Evolutionary conservation across 139 green algal genomes (phyloP).

Genomic region (Zygnema circumcarinatum): DNA sequence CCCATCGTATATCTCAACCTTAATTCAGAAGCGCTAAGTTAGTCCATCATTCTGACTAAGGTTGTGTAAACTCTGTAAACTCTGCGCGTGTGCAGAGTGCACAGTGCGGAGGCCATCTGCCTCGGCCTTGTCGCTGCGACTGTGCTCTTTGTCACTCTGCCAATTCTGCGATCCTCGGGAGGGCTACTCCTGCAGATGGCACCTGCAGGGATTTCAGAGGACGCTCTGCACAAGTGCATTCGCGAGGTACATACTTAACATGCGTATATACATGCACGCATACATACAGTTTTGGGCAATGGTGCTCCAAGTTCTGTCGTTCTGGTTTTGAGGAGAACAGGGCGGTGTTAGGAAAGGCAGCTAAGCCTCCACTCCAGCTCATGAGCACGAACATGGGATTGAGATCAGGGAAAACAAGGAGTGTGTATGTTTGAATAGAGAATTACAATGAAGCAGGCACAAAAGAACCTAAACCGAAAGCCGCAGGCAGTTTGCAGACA

Average conservation of each 20-base stretch:
- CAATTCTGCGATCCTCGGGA: constrained; percentile 39
- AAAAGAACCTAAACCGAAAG: too few species aligned
- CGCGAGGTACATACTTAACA: constrained; percentile 44
- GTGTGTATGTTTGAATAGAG: too few species aligned
- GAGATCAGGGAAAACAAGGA: too few species aligned
- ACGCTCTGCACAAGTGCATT: constrained; percentile 44
- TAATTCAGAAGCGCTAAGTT: too few species aligned
- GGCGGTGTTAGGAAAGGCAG: too few species aligned
- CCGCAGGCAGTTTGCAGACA: too few species aligned
- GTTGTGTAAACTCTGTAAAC: too few species aligned
- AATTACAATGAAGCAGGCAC: too few species aligned
- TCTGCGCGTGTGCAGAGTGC: background rate
- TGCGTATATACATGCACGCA: background rate
- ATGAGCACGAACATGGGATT: too few species aligned
- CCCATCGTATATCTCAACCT: too few species aligned
- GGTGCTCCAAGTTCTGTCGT: background rate
- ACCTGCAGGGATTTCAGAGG: constrained; percentile 32
- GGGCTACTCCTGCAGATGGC: constrained; percentile 49
- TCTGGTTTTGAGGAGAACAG: background rate
- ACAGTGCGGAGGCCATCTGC: constrained; percentile 41
- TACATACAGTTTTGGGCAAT: background rate
- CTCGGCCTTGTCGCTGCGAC: constrained; percentile 39
- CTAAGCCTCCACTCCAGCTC: too few species aligned
- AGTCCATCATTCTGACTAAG: too few species aligned
- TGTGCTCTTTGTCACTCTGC: constrained; percentile 37